Evolutionary conservation across 2,329 filamentous ascomycete species (phyloP), one percentile per base, ranked within the genome.

Genomic region (Botrytis aclada): DNA sequence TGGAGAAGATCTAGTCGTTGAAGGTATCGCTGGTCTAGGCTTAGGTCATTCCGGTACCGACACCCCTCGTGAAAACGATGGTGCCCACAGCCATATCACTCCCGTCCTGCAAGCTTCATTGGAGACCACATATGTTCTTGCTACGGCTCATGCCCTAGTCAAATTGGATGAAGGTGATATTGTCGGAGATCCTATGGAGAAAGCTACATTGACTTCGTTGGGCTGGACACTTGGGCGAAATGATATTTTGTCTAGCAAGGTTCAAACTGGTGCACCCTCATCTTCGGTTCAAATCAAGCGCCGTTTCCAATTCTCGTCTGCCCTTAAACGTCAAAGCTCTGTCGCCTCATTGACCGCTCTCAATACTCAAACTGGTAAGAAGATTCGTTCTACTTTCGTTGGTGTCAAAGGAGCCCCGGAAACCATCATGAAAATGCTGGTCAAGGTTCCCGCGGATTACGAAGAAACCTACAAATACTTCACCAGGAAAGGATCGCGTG

Each of bases 401-500:
- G 94, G 91, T 81, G 96, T 98, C 77, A 99, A 99, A 85, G 96
- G 96, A 81, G 96, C 96, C 12, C 96, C 96, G 1, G 96, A 99
- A 84, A 99, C 96, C 0, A 98, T 99, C 79, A 90, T 93, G 82
- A 95, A 93, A 81, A 98, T 98, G 93, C 87, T 99, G 75, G 87
- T 93, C 51, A 87, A 91, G 47, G 88, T 94, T 16, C 96, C 96
- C 12, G 86, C 89, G 1, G 90, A 97, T 81, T 99, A 99, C 80
- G 96, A 99, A 81, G 96, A 98, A 84, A 99, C 96, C 0, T 99
- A 90, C 88, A 99, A 98, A 83, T 94, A 97, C 84, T 99, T 98
- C 80, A 98, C 95, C 71, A 90, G 96, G 76, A 97, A 97, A 78
- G 96, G 96, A 78, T 97, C 94, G 61, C 93, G 96, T 85, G 96